Conservation (phyloP, 2,329 filamentous ascomycete species). For the Metarhizium anisopliae region DNA sequence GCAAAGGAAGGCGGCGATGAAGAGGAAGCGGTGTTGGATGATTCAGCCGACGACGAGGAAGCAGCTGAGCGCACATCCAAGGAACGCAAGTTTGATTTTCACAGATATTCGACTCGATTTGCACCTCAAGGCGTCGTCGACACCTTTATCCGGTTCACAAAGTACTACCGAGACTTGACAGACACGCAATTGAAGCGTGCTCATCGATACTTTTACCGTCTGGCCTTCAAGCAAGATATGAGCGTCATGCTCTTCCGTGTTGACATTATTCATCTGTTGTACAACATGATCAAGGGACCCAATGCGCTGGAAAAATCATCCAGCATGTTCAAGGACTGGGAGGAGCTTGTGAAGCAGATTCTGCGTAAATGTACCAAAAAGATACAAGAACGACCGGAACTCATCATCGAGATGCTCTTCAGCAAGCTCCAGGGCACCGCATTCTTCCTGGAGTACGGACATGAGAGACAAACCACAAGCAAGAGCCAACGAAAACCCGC, state of each 20-base stretch:
- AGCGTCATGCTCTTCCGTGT: conserved; percentile 81
- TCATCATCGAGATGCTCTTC: conserved; percentile 88
- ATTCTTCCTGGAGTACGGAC: conserved; percentile 84
- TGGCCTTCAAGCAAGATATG: conserved; percentile 92
- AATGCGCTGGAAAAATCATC: conserved; percentile 61
- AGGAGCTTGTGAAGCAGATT: conserved; percentile 78
- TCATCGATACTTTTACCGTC: conserved; percentile 87
- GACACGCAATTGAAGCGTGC: conserved; percentile 77
- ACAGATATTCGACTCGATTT: conserved; percentile 71
- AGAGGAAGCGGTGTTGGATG: conserved; percentile 53
- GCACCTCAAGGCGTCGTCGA: conserved; percentile 77
- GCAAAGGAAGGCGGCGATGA: conserved; percentile 30
- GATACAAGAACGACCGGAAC: conserved; percentile 72
- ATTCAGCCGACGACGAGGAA: conserved; percentile 61
- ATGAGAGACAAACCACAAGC: conserved; percentile 70
- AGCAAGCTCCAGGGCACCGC: conserved; percentile 79
- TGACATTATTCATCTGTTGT: conserved; percentile 81
- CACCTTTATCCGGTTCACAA: conserved; percentile 74
- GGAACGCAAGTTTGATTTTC: conserved; percentile 93
- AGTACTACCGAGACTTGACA: conserved; percentile 72
- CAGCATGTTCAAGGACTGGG: conserved; percentile 76
- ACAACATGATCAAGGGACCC: conserved; percentile 87
- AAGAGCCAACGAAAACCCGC: conserved; percentile 56
- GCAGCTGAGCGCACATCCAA: conserved; percentile 62
- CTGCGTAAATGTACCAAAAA: conserved; percentile 76